A percentile compares a stretch with the other conserved stretches of the same genome.
Evolutionary conservation across 202 grass and related monocot species (phyloP).

Genomic region (Zizania palustris): DNA sequence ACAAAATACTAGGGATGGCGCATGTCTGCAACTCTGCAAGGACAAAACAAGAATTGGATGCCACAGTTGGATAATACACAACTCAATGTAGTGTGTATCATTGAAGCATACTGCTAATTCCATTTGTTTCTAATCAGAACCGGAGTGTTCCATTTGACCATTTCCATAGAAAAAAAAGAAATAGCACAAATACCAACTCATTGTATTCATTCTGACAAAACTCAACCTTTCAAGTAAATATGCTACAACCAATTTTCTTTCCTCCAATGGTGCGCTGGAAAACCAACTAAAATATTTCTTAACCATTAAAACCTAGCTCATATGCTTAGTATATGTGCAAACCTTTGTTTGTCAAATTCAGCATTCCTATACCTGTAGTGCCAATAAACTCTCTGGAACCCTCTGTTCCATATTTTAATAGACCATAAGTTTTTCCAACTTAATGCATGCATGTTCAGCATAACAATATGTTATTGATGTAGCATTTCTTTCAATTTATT

Average conservation of each 20-base stretch:
- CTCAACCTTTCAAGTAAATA: background rate
- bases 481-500: background rate
- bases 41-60: background rate
- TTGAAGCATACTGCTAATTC: constrained; percentile 19
- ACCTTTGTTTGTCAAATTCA: constrained; percentile 14
- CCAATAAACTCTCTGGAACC: background rate
- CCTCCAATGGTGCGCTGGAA: constrained; percentile 5
- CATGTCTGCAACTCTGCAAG: background rate
- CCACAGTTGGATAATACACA: too few relatives aligned
- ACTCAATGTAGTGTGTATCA: background rate
- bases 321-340: constrained; percentile 7
- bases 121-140: background rate
- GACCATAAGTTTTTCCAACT: background rate
- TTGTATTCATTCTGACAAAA: background rate
- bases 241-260: background rate
- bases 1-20: background rate
- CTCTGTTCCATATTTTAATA: constrained; percentile 5
- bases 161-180: constrained; percentile 4
- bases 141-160: background rate
- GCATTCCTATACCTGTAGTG: background rate
- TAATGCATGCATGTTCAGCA: background rate
- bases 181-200: constrained; percentile 25
- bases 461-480: too few relatives aligned
- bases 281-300: constrained; percentile 15
- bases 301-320: too few relatives aligned